Base-by-base conservation (phyloP, 2,329 filamentous ascomycete genomes). In the Byssothecium circinans region DNA sequence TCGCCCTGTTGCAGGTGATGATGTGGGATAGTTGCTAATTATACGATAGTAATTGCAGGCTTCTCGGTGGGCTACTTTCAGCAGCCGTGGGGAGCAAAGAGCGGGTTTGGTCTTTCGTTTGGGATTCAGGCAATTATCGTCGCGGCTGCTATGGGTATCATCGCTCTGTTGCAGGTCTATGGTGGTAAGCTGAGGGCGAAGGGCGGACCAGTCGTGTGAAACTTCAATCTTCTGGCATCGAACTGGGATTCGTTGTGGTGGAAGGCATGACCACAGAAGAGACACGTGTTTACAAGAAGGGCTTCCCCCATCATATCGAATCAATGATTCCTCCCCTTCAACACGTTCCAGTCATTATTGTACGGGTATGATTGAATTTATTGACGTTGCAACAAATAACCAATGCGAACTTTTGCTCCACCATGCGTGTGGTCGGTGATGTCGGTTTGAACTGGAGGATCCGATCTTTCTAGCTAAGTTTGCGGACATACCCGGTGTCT, bases 21-120 rank as follows among this genome's bases (percentile, higher is more conserved):
- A 22, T 22, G 19, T 27, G 3, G 12, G 8, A 32, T 8, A 20
- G 29, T 12, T 40, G n/a, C 15, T 41, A 29, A 46, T 15, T 12
- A 10, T 8, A n/a, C 25, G 6, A 22, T 22, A 58, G 57, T 62
- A 15, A 58, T 62, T 47, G 57, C 61, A 22, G 68, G 68, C 2
- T 71, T 71, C 47, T 52, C 57, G 7, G 67, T 71, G 1, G 59
- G 60, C 2, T 71, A 70, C 42, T 70, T 71, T 48, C 68, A 71
- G 44, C 19, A 63, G 27, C 58, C 62, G 11, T 71, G 68, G 68
- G 67, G 65, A 11, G 42, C 40, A 4, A 60, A 56, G 30, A 62
- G 48, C 35, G 68, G 68, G 0, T 61, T 59, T 12, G 66, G 53
- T 1, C 56, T 70, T 8, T 53, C 61, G 1, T 71, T 71, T 46